phyloP scores from a whole-genome alignment of 371 early-diverging fungal genomes.

The Mucor piriformis region DNA sequence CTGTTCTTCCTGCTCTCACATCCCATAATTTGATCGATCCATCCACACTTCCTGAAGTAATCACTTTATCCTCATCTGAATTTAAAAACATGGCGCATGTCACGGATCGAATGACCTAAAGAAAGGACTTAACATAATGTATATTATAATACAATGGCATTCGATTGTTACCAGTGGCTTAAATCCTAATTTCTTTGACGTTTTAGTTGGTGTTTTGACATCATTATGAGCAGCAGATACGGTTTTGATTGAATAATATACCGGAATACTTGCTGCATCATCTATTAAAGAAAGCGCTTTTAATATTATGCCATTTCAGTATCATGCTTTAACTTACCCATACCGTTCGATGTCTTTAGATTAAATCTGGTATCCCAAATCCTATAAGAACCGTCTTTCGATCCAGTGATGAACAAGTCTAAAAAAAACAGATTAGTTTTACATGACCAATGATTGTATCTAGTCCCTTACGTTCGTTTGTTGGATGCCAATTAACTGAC shows the following conservation, averaged over 20 bases:
- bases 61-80: constrained; percentile 37
- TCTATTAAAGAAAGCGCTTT: not conserved
- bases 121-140: not conserved
- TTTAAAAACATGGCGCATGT: constrained; percentile 57
- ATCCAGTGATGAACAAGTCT: constrained; percentile 64
- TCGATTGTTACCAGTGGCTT: not conserved
- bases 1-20: constrained; percentile 32
- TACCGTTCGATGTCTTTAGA: constrained; percentile 1
- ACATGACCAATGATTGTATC: not conserved
- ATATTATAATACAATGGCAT: not conserved
- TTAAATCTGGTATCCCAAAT: constrained; percentile 66
- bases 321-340: constrained; percentile 1
- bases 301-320: not conserved
- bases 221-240: constrained; percentile 23
- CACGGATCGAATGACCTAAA: constrained; percentile 44
- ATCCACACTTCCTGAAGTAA: constrained; percentile 64
- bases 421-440: not conserved
- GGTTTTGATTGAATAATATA: constrained; percentile 29
- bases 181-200: constrained; percentile 4
- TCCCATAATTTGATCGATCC: constrained; percentile 61
- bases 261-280: constrained; percentile 13
- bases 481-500: constrained; percentile 56
- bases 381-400: constrained; percentile 65
- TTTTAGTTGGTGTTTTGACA: not conserved
- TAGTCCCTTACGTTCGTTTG: constrained; percentile 55